Evolutionary conservation across 1,284 basidiomycete genomes (phyloP).

Genomic region (Boletus mariae): DNA sequence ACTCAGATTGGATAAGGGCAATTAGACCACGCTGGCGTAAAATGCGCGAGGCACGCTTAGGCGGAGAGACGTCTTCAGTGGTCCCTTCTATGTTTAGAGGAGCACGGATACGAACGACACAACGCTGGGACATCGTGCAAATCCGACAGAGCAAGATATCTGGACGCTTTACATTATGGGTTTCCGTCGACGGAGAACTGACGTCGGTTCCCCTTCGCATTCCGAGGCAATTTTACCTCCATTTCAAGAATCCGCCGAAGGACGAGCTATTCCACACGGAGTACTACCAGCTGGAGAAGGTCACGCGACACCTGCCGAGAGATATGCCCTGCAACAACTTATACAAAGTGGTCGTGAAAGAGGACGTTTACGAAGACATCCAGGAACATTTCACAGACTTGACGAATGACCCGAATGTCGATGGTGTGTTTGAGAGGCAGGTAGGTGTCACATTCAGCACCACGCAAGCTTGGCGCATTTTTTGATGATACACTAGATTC

Average conservation of each 20-base stretch:
- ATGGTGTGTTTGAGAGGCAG: conserved; percentile 94
- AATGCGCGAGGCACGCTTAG: conserved; percentile 47
- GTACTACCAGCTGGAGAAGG: conserved; percentile 71
- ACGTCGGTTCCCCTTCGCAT: conserved; percentile 81
- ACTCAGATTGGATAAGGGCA: conserved; percentile 77
- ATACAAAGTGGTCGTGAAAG: conserved; percentile 82
- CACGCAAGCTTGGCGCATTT: conserved; percentile 3
- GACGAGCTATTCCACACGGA: conserved; percentile 64
- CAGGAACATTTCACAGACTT: conserved; percentile 91
- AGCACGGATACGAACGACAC: conserved; percentile 60
- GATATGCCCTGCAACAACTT: conserved; percentile 77
- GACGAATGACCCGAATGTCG: conserved; percentile 92
- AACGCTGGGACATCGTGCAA: conserved; percentile 92
- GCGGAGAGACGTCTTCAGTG: conserved; percentile 38
- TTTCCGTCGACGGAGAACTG: conserved; percentile 80
- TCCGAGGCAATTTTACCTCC: conserved; percentile 90
- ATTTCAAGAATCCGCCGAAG: conserved; percentile 69
- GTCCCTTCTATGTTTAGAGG: conserved; percentile 82
- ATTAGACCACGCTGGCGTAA: conserved; percentile 82
- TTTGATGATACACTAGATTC: conserved; percentile 52
- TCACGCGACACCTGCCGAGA: conserved; percentile 79
- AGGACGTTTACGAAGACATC: conserved; percentile 80
- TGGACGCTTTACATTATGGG: conserved; percentile 90
- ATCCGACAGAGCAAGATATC: conserved; percentile 75
- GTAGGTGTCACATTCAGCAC: conserved; percentile 36